phyloP scores from a whole-genome alignment of 2,329 filamentous ascomycete species.

The Colletotrichum magnum region DNA sequence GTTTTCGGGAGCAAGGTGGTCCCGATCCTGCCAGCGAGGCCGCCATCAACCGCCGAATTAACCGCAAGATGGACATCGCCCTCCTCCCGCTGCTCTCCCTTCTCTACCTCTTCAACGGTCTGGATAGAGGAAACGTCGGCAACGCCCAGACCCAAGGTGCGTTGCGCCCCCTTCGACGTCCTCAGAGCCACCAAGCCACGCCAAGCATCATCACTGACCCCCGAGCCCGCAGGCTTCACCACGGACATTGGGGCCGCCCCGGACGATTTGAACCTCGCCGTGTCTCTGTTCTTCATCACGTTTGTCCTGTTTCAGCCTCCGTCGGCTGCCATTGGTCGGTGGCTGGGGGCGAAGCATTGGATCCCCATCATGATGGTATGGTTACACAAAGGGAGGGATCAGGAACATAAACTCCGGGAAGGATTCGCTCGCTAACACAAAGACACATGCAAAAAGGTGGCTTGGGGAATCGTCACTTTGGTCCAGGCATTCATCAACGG shows the following conservation, averaged over 20 bases:
- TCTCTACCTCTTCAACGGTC: constrained; percentile 57
- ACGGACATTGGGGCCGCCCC: constrained; percentile 65
- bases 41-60: constrained; percentile 43
- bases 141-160: constrained; percentile 56
- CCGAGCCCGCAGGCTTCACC: constrained; percentile 59
- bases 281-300: constrained; percentile 70
- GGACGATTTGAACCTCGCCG: constrained; percentile 68
- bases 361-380: constrained; percentile 70
- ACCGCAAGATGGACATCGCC: constrained; percentile 53
- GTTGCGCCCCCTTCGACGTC: constrained; percentile 26
- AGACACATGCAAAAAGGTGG: constrained; percentile 50
- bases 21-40: neutral
- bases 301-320: constrained; percentile 71
- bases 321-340: constrained; percentile 60
- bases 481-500: constrained; percentile 48
- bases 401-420: constrained; percentile 42
- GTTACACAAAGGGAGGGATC: constrained; percentile 56
- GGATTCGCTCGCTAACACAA: too few species aligned
- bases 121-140: constrained; percentile 57
- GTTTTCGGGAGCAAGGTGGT: constrained; percentile 7
- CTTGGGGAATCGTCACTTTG: constrained; percentile 49
- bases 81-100: constrained; percentile 56
- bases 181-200: neutral
- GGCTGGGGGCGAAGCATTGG: constrained; percentile 63
- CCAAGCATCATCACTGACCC: constrained; percentile 5